Conservation (phyloP, 805 yeast species). For the Yamadazyma nakazawae region DNA sequence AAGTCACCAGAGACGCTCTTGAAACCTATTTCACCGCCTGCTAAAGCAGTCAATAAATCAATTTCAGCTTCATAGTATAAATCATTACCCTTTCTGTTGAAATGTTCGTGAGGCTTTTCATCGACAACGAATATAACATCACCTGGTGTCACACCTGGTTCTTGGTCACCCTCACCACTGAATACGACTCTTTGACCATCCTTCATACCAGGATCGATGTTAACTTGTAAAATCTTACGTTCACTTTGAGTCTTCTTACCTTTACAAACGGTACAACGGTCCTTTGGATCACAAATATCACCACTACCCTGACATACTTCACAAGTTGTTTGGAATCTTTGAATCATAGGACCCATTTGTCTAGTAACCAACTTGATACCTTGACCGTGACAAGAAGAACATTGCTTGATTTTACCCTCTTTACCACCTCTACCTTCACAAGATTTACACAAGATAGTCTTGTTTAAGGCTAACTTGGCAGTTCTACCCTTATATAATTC, state of each 20-base stretch:
- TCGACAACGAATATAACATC: slow-evolving; percentile 91
- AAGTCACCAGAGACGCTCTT: slow-evolving; percentile 91
- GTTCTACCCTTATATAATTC: slow-evolving; percentile 93
- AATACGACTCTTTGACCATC: slow-evolving; percentile 89
- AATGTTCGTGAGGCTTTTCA: slow-evolving; percentile 80
- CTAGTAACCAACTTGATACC: slow-evolving; percentile 91
- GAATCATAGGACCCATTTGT: slow-evolving; percentile 99
- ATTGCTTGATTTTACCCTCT: slow-evolving; percentile 81
- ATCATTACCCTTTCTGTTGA: slow-evolving; percentile 87
- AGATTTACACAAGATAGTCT: slow-evolving; percentile 79
- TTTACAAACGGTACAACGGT: slow-evolving; percentile 79
- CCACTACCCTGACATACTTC: slow-evolving; percentile 91
- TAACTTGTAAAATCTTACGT: slow-evolving; percentile 90
- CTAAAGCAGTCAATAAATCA: slow-evolving; percentile 90
- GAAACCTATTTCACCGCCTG: slow-evolving; percentile 90
- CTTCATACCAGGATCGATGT: slow-evolving; percentile 95
- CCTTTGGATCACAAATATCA: slow-evolving; percentile 79
- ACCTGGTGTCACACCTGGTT: slow-evolving; percentile 92
- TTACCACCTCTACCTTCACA: slow-evolving; percentile 98
- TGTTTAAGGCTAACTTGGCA: slow-evolving; percentile 89
- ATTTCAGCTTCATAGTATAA: slow-evolving; percentile 80
- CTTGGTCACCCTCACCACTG: slow-evolving; percentile 97
- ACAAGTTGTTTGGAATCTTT: slow-evolving; percentile 94
- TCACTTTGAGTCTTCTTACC: slow-evolving; percentile 88
- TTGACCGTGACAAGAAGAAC: slow-evolving; percentile 84